Evolutionary conservation across 768 basidiomycete species (phyloP), one percentile per base, ranked within the genome.

Genomic region (Lactarius quietus): DNA sequence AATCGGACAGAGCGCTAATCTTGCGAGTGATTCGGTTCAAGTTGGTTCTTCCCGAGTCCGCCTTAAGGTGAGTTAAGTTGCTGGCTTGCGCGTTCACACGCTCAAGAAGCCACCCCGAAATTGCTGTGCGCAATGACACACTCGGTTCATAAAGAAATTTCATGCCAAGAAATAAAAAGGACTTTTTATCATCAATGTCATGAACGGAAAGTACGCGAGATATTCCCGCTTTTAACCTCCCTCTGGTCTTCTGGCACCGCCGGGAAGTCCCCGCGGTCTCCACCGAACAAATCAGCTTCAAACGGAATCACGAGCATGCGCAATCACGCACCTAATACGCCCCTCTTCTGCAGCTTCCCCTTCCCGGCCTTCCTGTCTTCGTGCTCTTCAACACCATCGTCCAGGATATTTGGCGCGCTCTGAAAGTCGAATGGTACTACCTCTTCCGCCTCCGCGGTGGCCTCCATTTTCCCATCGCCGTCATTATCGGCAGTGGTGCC

Each of bases 381-480:
- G 67, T 79, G 80, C 23, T 72, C 63, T 33, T 33, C 70, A 52
- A 76, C 75, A 52, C 79, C 79, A 66, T 83, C 80, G 70, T 93
- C 92, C 64, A 93, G 75, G 58, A 92, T 81, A 73, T 93, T 93
- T 5, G 89, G 84, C 28, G 82, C 85, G 17, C 78, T 76, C 7
- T 81, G 75, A 73, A 90, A 93, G 76, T 92, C 89, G 71, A 92
- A 93, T 41, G 79, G 79, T 51, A 60, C n/a, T n/a, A n/a, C n/a
- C n/a, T n/a, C n/a, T n/a, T n/a, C n/a, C n/a, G n/a, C n/a, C n/a
- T n/a, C n/a, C n/a, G n/a, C n/a, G n/a, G n/a, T n/a, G n/a, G n/a
- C n/a, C n/a, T n/a, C n/a, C n/a, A n/a, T n/a, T n/a, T n/a, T n/a
- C n/a, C n/a, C n/a, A n/a, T n/a, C n/a, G n/a, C n/a, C n/a, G n/a